Evolutionary conservation across 192 early-diverging fungal species (phyloP).

Genomic region (Podila verticillata): DNA sequence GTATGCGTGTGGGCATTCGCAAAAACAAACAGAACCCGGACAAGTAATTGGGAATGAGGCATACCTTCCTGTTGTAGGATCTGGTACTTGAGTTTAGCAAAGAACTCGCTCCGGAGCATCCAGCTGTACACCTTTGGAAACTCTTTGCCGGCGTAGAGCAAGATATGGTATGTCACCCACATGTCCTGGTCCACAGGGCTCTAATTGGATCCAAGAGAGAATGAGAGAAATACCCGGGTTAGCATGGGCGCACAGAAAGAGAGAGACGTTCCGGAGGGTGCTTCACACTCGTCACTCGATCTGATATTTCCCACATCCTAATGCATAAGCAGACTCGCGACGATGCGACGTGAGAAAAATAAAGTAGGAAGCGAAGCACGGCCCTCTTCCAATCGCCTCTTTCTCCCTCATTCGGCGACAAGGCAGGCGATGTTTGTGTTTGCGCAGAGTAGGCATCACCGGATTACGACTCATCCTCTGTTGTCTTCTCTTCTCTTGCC

Average conservation of each 20-base stretch:
- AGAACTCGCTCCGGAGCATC: constrained; percentile 52
- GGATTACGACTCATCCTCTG: too few species aligned
- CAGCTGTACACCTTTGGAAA: constrained; percentile 52
- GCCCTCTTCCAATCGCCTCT: too few species aligned
- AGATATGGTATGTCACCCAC: constrained; percentile 53
- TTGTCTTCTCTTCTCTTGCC: too few species aligned
- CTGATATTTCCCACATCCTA: too few species aligned
- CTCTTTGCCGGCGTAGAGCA: constrained; percentile 61
- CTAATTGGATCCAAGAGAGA: constrained; percentile 1
- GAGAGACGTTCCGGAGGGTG: too few species aligned
- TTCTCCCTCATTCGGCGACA: too few species aligned
- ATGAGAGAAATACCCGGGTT: neutral
- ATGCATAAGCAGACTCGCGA: too few species aligned
- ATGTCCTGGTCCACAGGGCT: constrained; percentile 46
- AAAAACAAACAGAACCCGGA: neutral
- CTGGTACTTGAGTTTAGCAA: constrained; percentile 61
- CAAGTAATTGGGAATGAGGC: neutral
- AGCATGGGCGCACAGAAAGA: neutral
- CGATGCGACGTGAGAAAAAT: too few species aligned
- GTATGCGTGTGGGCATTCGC: neutral
- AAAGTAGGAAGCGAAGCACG: too few species aligned
- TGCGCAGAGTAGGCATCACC: too few species aligned
- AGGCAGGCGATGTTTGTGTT: too few species aligned
- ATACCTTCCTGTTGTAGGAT: constrained; percentile 44
- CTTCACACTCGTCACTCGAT: too few species aligned